phyloP scores from a whole-genome alignment of 2,329 filamentous ascomycete species.

The Grosmannia huntii region DNA sequence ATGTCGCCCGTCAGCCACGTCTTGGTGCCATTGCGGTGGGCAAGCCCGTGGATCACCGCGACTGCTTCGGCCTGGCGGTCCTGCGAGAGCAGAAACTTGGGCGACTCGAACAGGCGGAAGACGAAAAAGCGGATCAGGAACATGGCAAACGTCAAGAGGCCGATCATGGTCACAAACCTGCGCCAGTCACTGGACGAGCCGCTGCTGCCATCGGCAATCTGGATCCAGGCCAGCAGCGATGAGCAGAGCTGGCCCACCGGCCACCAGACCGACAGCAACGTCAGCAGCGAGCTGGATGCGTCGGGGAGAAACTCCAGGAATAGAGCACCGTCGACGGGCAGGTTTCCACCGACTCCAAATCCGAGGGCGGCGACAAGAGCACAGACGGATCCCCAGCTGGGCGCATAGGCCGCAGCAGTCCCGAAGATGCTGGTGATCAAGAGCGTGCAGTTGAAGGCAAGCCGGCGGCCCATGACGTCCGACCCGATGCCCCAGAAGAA shows the following conservation, averaged over 20 bases:
- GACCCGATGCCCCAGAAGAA: slow-evolving; percentile 71
- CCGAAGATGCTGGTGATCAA: slow-evolving; percentile 65
- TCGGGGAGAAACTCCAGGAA: slow-evolving; percentile 77
- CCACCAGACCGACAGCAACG: slow-evolving; percentile 79
- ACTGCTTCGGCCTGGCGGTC: slow-evolving; percentile 69
- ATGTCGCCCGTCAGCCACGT: slow-evolving; percentile 69
- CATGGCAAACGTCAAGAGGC: slow-evolving; percentile 61
- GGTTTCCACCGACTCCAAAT: slow-evolving; percentile 60
- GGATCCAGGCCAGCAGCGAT: slow-evolving; percentile 62
- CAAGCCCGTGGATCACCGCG: slow-evolving; percentile 66
- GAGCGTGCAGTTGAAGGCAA: slow-evolving; percentile 72
- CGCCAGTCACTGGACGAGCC: slow-evolving; percentile 59
- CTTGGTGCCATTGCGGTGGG: slow-evolving; percentile 53
- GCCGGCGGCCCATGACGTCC: slow-evolving; percentile 64
- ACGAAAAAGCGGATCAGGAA: slow-evolving; percentile 67
- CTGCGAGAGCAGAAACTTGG: slow-evolving; percentile 68
- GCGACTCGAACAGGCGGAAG: slow-evolving; percentile 74
- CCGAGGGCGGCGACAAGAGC: slow-evolving; percentile 48
- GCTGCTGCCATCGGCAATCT: slow-evolving; percentile 48
- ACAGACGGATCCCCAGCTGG: slow-evolving; percentile 54
- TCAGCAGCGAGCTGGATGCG: slow-evolving; percentile 59
- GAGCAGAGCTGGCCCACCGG: slow-evolving; percentile 67
- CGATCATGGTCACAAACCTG: slow-evolving; percentile 58
- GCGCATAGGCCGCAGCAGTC: slow-evolving; percentile 52
- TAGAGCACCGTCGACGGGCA: slow-evolving; percentile 66